Evolutionary conservation across 2,329 filamentous ascomycete genomes (phyloP).

Genomic region (Thielaviopsis ethacetica): DNA sequence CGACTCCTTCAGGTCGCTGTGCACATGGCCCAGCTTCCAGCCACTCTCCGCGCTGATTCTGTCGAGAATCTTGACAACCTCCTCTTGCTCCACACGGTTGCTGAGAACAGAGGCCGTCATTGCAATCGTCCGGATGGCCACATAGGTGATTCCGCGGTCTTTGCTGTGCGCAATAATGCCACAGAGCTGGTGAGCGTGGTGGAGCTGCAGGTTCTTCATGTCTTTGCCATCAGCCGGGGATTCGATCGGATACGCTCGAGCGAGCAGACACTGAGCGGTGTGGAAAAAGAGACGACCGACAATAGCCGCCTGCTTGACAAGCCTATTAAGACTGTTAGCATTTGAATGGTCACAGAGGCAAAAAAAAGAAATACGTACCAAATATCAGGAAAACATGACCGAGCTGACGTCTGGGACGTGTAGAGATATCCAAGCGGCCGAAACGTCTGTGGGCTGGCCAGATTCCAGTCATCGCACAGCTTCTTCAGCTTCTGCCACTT

Average conservation of each 20-base stretch:
- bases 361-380: conserved; percentile 38
- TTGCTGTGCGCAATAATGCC: conserved; percentile 78
- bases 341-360: background rate
- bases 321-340: conserved; percentile 28
- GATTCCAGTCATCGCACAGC: conserved; percentile 74
- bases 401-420: conserved; percentile 46
- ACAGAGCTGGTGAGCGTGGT: conserved; percentile 71
- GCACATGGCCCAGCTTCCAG: conserved; percentile 60
- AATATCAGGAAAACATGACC: conserved; percentile 70
- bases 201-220: conserved; percentile 52
- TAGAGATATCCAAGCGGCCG: conserved; percentile 66
- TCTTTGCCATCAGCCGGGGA: conserved; percentile 41
- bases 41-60: conserved; percentile 61
- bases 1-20: conserved; percentile 52
- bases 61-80: conserved; percentile 62
- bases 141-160: conserved; percentile 60
- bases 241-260: conserved; percentile 60
- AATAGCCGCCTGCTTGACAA: conserved; percentile 67
- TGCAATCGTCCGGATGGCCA: conserved; percentile 63
- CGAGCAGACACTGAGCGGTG: conserved; percentile 64
- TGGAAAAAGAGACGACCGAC: conserved; percentile 80
- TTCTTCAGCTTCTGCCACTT: conserved; percentile 69
- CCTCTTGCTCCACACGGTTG: conserved; percentile 56
- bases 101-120: conserved; percentile 61
- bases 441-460: conserved; percentile 68